These are phyloP conservation scores for Fusarium gaditjirri DNA, from an alignment of 2,329 filamentous ascomycete genomes.

Conservation along the genomic window DNA sequence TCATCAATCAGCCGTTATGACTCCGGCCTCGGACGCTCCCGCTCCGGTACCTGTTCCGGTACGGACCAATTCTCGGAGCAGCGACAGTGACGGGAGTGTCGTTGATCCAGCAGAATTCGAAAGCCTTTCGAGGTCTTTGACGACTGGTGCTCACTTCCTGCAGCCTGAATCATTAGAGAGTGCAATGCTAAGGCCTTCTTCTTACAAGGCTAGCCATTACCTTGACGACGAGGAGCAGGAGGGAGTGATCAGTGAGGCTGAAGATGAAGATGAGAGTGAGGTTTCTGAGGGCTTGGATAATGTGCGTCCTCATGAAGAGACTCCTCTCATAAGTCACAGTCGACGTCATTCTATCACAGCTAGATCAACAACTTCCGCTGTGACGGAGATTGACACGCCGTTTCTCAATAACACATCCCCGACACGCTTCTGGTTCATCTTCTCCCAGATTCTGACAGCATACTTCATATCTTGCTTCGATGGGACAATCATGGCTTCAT, in stretches of 20 bases:
- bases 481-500: slow-evolving; percentile 82
- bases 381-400: slow-evolving; percentile 28
- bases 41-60: slow-evolving; percentile 37
- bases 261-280: slow-evolving; percentile 21
- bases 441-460: slow-evolving; percentile 65
- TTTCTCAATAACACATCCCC: slow-evolving; percentile 60
- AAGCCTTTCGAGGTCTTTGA: slow-evolving; percentile 53
- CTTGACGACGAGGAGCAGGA: slow-evolving; percentile 21
- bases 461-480: slow-evolving; percentile 75
- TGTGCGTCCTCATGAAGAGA: slow-evolving; percentile 37
- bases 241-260: slow-evolving; percentile 9
- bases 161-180: slow-evolving; percentile 56
- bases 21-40: slow-evolving; percentile 15
- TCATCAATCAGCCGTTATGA: slow-evolving; percentile 8
- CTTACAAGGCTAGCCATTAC: slow-evolving; percentile 34
- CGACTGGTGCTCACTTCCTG: slow-evolving; percentile 51
- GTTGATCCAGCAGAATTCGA: slow-evolving; percentile 41
- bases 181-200: slow-evolving; percentile 50
- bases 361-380: slow-evolving; percentile 21
- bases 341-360: slow-evolving; percentile 29
- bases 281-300: slow-evolving; percentile 11
- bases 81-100: slow-evolving; percentile 23
- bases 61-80: slow-evolving; percentile 25
- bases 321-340: slow-evolving; percentile 41
- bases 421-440: slow-evolving; percentile 71